These are phyloP conservation scores for Paecilomyces sp. DNA, from an alignment of 2,329 filamentous ascomycete species.

Conservation along the genomic window DNA sequence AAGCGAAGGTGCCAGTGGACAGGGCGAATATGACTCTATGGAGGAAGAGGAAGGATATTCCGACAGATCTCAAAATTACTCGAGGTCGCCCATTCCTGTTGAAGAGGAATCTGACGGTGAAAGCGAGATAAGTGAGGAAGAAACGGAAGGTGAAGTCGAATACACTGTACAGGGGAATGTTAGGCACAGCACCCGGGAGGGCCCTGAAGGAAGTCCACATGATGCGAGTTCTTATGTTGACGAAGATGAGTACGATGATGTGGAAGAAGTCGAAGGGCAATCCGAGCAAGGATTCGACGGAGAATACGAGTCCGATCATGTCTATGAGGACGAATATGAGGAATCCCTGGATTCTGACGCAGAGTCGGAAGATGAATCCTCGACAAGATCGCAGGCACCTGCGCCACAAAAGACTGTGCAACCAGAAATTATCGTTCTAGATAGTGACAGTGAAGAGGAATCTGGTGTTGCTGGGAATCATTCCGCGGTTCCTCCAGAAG, in stretches of 20 bases:
- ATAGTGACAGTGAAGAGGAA: slow-evolving; percentile 37
- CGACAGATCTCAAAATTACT: not conserved
- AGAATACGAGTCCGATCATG: slow-evolving; percentile 6
- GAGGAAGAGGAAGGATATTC: not conserved
- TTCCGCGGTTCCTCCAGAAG: not conserved
- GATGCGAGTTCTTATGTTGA: not conserved
- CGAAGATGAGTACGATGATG: not conserved
- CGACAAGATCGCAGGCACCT: slow-evolving; percentile 1
- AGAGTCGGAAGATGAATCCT: slow-evolving; percentile 8
- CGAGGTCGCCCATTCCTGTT: not conserved
- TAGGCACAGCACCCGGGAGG: not conserved
- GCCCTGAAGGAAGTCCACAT: not conserved
- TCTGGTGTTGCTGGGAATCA: slow-evolving; percentile 3
- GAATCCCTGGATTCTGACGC: slow-evolving; percentile 10
- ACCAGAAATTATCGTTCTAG: slow-evolving; percentile 34
- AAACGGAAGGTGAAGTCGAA: slow-evolving; percentile 1
- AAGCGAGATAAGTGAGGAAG: not conserved
- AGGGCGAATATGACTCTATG: slow-evolving; percentile 2
- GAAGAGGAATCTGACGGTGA: slow-evolving; percentile 4
- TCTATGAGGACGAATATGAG: slow-evolving; percentile 9
- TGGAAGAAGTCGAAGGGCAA: slow-evolving; percentile 8
- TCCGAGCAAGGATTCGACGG: slow-evolving; percentile 12
- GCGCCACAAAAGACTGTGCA: slow-evolving; percentile 9
- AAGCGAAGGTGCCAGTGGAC: not conserved
- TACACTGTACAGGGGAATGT: not conserved